Conservation (phyloP, 164 flowering plant species). For the Stephania cephalantha region DNA sequence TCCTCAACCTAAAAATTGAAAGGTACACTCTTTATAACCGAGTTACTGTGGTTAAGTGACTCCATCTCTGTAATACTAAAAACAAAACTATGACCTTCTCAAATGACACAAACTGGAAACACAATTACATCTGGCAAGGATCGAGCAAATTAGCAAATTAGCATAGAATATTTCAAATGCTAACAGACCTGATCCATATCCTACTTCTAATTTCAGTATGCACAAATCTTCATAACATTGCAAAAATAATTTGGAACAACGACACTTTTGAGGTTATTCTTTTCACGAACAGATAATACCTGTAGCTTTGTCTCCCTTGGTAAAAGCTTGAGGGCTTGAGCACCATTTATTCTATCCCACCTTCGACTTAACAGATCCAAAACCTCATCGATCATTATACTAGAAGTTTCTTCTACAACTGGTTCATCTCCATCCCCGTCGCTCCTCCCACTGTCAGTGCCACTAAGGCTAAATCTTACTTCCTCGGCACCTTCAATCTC, state of each 20-base stretch:
- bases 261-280: neutral
- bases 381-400: constrained; percentile 87
- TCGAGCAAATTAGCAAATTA: neutral
- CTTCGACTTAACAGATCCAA: constrained; percentile 74
- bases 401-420: constrained; percentile 61
- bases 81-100: neutral
- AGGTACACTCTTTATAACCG: too few relatives aligned
- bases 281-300: constrained; percentile 37
- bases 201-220: neutral
- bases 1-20: too few relatives aligned
- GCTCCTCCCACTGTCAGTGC: constrained; percentile 86
- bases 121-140: neutral
- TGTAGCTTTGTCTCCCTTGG: constrained; percentile 88
- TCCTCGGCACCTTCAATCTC: constrained; percentile 92
- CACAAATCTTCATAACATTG: neutral
- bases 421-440: constrained; percentile 84
- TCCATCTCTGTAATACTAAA: neutral
- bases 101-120: neutral
- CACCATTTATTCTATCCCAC: constrained; percentile 96
- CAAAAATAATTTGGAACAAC: neutral
- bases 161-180: neutral
- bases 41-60: too few relatives aligned
- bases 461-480: constrained; percentile 41
- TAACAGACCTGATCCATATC: neutral
- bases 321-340: constrained; percentile 87